Base-by-base conservation (phyloP, 1,284 basidiomycete species). In the Taiwanofungus camphoratus region DNA sequence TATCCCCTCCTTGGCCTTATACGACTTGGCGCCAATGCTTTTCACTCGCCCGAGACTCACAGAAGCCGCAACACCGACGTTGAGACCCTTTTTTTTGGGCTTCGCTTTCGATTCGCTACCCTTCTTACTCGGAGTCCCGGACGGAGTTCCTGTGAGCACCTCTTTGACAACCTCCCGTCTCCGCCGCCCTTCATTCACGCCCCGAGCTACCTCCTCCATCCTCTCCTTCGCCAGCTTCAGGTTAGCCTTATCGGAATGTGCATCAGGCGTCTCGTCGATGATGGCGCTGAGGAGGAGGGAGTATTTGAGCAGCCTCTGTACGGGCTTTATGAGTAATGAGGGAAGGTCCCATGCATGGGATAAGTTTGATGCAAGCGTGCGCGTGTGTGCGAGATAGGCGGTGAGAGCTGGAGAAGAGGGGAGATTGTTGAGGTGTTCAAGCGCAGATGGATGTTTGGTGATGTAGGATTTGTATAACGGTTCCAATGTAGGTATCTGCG, bases 341-440 rank as follows among this genome's bases (percentile, higher is more conserved):
- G 87, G 76, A 34, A 97, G 77, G 62, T 97, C 93, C 94, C 93
- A 97, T 1, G 92, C 90, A 56, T 92, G 87, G 0, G 92, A 88
- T 35, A 84, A 74, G 4, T 77, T 73, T 16, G 84, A 78, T 12
- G 89, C 82, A 30, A 82, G 69, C 3, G 68, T 67, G 59, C 82
- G 81, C 20, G 85, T 87, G 19, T 82, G 79, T 12, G 75, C 62
- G 24, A 92, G 71, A 62, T 90, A 88, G 1, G 73, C 65, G 3
- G 70, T 66, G n/a, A 86, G 68, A 3, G 79, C 73, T 8, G 68
- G 74, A 1, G 78, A 78, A 49, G 71, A 65, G 7, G 73, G 72
- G 12, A 82, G 62, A n/a, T 71, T 59, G 42, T 74, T 68, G 18
- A 92, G 74, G 48, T 88, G 87, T 16, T 77, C 69, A 42, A 89